Percentiles rank a stretch among this genome's conserved stretches.
Evolutionary conservation across 306 rosid species (phyloP).

Genomic region (Begonia loranthoides): DNA sequence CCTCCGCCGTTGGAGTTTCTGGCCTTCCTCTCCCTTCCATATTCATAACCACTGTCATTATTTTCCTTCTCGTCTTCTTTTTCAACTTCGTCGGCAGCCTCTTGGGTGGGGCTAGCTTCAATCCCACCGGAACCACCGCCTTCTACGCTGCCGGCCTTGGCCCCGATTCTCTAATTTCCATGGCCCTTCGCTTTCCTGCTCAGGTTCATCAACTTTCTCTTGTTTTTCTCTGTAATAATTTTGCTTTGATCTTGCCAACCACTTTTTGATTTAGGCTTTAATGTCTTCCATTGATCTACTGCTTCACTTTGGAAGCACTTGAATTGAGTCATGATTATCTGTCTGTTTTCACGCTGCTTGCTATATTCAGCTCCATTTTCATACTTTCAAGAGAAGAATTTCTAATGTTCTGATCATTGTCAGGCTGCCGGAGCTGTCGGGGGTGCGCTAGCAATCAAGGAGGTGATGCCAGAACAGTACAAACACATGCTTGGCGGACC

Average conservation of each 20-base stretch:
- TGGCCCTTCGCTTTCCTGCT: constrained; percentile 89
- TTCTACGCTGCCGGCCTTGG: constrained; percentile 69
- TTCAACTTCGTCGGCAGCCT: constrained; percentile 41
- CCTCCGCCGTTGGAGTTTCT: constrained; percentile 25
- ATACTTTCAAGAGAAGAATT: too few species aligned
- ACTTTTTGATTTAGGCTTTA: too few species aligned
- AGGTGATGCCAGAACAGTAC: constrained; percentile 49
- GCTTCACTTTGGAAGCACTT: too few species aligned
- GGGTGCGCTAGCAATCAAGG: constrained; percentile 67
- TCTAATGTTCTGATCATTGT: constrained; percentile 1
- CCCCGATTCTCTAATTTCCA: constrained; percentile 53
- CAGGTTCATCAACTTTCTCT: constrained; percentile 31
- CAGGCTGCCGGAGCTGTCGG: constrained; percentile 81
- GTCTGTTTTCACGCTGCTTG: too few species aligned
- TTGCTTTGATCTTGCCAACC: too few species aligned
- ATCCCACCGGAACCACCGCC: constrained; percentile 68
- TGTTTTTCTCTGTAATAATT: neutral
- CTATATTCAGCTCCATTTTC: too few species aligned
- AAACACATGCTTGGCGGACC: constrained; percentile 78
- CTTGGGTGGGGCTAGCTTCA: constrained; percentile 90
- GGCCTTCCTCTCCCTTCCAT: constrained; percentile 34
- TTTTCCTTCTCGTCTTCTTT: constrained; percentile 45
- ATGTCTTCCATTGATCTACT: too few species aligned
- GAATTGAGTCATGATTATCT: too few species aligned
- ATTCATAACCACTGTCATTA: constrained; percentile 35